Percentiles rank a stretch among this genome's conserved stretches.
These are phyloP conservation scores for Pichia paraexigua DNA, from an alignment of 805 yeast genomes.

Conservation along the genomic window DNA sequence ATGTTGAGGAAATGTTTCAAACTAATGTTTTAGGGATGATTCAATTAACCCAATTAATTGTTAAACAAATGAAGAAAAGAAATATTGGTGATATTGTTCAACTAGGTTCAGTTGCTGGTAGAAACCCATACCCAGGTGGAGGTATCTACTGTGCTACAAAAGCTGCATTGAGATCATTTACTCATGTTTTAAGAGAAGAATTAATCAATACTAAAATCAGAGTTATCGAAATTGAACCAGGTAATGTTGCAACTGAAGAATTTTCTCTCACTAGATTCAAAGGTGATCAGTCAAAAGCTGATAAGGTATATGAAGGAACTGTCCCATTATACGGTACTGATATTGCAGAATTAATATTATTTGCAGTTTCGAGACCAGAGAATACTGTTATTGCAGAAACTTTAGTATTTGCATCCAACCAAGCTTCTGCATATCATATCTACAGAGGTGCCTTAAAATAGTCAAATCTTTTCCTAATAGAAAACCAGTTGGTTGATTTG, in stretches of 20 bases:
- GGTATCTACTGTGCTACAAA: conserved; percentile 72
- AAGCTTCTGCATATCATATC: conserved; percentile 68
- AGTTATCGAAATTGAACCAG: conserved; percentile 70
- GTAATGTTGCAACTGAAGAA: conserved; percentile 68
- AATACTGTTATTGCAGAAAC: conserved; percentile 76
- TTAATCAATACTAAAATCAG: conserved; percentile 47
- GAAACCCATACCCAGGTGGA: conserved; percentile 75
- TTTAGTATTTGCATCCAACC: conserved; percentile 76
- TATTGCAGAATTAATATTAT: conserved; percentile 67
- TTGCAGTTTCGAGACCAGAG: conserved; percentile 56
- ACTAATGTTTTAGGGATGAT: conserved; percentile 87
- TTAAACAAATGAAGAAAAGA: conserved; percentile 62
- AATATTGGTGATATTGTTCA: conserved; percentile 69
- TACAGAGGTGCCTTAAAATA: conserved; percentile 29
- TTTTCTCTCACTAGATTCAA: conserved; percentile 57
- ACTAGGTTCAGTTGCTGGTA: conserved; percentile 71
- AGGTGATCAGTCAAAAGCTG: conserved; percentile 55
- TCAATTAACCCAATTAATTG: conserved; percentile 69
- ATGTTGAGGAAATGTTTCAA: conserved; percentile 67
- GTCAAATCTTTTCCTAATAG: background rate
- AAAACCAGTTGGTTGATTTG: background rate
- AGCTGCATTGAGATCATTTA: conserved; percentile 63
- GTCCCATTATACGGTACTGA: conserved; percentile 68
- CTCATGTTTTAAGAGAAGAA: conserved; percentile 56
- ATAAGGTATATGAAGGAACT: conserved; percentile 55